A percentile compares a stretch with the other conserved stretches of the same genome.
Conservation (phyloP, 768 basidiomycete species). For the Suillus occidentalis region DNA sequence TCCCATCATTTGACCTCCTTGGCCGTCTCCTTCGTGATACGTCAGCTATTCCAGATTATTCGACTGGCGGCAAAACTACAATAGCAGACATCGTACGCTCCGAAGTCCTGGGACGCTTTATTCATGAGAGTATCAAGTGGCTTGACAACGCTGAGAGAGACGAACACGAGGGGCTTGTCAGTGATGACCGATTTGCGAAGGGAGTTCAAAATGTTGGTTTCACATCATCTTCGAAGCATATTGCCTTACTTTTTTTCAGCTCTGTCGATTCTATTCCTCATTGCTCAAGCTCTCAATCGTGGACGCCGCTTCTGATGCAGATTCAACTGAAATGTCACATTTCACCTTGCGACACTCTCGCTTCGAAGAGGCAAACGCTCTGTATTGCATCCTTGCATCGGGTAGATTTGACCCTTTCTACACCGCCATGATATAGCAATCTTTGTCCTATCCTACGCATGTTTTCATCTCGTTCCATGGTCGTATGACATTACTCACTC, state of each 20-base stretch:
- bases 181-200: constrained; percentile 72
- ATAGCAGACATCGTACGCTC: constrained; percentile 63
- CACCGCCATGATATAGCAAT: constrained; percentile 3
- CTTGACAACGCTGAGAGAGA: constrained; percentile 70
- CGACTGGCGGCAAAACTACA: constrained; percentile 50
- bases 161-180: constrained; percentile 64
- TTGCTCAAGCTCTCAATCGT: constrained; percentile 67
- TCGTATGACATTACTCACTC: neutral
- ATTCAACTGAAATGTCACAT: constrained; percentile 76
- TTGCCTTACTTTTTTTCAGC: constrained; percentile 36
- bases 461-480: constrained; percentile 6
- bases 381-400: constrained; percentile 65
- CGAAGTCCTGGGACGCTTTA: constrained; percentile 69
- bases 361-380: constrained; percentile 73
- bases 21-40: constrained; percentile 67
- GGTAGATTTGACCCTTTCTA: constrained; percentile 30
- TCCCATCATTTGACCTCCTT: constrained; percentile 72
- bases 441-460: constrained; percentile 11
- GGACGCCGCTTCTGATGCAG: constrained; percentile 61
- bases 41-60: constrained; percentile 42
- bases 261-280: constrained; percentile 75
- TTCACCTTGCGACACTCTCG: constrained; percentile 71
- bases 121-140: constrained; percentile 69
- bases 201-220: constrained; percentile 67
- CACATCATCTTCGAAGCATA: constrained; percentile 6